Evolutionary conservation across 331 rosid genomes (phyloP).

Genomic region (Phaseolus coccineus): DNA sequence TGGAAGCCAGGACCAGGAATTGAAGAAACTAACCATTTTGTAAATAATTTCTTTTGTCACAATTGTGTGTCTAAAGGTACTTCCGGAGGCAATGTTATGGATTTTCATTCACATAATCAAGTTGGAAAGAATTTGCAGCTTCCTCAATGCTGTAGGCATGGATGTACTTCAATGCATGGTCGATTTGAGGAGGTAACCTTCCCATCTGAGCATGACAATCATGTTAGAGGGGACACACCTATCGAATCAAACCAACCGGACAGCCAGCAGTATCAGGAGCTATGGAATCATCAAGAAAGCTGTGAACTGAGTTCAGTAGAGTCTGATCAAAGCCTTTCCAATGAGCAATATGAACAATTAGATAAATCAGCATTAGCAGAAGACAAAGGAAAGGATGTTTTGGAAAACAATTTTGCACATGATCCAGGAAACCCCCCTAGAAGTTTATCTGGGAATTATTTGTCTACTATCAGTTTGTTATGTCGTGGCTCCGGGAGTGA

Average conservation of each 20-base stretch:
- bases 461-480: conserved; percentile 43
- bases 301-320: conserved; percentile 69
- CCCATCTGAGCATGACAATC: conserved; percentile 60
- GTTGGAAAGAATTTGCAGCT: conserved; percentile 51
- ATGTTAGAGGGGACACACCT: conserved; percentile 45
- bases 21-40: conserved; percentile 64
- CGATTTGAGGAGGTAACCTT: conserved; percentile 88
- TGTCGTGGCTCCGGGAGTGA: conserved; percentile 50
- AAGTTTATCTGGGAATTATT: conserved; percentile 57
- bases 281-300: conserved; percentile 69
- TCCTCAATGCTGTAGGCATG: conserved; percentile 61
- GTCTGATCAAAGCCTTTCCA: conserved; percentile 69
- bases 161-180: conserved; percentile 82
- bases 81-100: conserved; percentile 56
- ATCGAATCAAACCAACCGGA: conserved; percentile 48
- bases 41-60: conserved; percentile 55
- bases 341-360: conserved; percentile 64
- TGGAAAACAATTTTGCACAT: conserved; percentile 42
- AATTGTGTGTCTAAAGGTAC: conserved; percentile 65
- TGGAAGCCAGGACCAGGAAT: conserved; percentile 75
- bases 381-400: conserved; percentile 42
- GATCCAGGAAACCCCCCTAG: conserved; percentile 42
- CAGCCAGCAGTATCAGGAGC: conserved; percentile 52
- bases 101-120: conserved; percentile 51
- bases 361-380: conserved; percentile 46